phyloP scores from a whole-genome alignment of 768 basidiomycete species.

The Lactarius akahatsu region DNA sequence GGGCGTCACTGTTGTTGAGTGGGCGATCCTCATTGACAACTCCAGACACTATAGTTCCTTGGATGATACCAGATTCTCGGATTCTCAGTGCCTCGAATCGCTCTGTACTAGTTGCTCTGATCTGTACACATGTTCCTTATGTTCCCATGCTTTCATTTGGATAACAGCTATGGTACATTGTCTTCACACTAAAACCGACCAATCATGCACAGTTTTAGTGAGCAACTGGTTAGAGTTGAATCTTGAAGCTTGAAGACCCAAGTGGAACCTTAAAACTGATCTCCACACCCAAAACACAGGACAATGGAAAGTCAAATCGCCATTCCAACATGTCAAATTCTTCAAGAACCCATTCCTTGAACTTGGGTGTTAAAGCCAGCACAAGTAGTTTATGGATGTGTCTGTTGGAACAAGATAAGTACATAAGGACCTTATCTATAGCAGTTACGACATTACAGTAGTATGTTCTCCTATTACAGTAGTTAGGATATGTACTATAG shows the following conservation, averaged over 20 bases:
- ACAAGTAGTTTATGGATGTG: not conserved
- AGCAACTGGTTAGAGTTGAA: not conserved
- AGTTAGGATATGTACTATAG: no score
- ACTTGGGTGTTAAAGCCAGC: slow-evolving; percentile 12
- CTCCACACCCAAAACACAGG: slow-evolving; percentile 18
- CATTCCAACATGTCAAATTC: slow-evolving; percentile 13
- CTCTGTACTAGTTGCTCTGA: slow-evolving; percentile 5
- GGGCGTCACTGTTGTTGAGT: slow-evolving; percentile 72
- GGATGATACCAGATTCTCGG: slow-evolving; percentile 4
- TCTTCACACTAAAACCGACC: not conserved
- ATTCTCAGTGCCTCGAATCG: not conserved
- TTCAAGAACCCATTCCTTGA: slow-evolving; percentile 2
- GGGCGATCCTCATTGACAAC: slow-evolving; percentile 72
- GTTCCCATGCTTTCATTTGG: not conserved
- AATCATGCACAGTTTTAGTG: not conserved
- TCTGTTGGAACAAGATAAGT: no score
- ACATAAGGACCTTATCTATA: no score
- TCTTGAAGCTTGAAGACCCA: not conserved
- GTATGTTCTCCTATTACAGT: no score
- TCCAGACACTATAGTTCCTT: slow-evolving; percentile 42
- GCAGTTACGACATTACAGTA: no score
- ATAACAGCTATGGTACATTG: not conserved
- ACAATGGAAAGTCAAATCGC: not conserved
- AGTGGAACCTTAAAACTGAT: not conserved
- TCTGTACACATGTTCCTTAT: not conserved